These are phyloP conservation scores for Entonaema liquescens DNA, from an alignment of 495 filamentous ascomycete genomes.

Conservation along the genomic window DNA sequence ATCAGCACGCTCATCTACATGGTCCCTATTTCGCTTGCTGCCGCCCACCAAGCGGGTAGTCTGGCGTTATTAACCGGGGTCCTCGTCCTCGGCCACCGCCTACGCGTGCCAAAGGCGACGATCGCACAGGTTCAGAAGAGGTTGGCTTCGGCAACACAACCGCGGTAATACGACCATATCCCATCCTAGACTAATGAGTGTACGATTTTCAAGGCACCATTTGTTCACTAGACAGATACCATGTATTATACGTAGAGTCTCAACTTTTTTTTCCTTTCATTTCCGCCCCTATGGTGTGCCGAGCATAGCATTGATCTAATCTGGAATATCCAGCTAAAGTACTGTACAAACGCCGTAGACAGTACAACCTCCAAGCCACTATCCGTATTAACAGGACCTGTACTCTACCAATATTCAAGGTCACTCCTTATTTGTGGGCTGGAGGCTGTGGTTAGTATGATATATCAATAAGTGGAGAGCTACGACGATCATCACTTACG, in stretches of 20 bases:
- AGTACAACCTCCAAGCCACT: background rate
- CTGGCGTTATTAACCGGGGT: constrained; percentile 85
- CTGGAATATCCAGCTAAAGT: constrained; percentile 14
- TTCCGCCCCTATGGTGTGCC: constrained; percentile 6
- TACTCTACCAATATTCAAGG: background rate
- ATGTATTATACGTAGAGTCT: constrained; percentile 34
- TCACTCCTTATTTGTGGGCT: constrained; percentile 32
- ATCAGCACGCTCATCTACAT: constrained; percentile 92
- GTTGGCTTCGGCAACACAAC: constrained; percentile 28
- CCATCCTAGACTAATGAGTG: background rate
- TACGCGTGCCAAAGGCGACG: constrained; percentile 59
- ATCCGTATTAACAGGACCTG: background rate
- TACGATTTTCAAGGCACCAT: constrained; percentile 5
- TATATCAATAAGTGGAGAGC: background rate
- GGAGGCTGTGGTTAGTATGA: constrained; percentile 1
- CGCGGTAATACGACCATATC: constrained; percentile 8
- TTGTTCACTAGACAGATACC: constrained; percentile 26
- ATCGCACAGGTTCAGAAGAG: constrained; percentile 56
- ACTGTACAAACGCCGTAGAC: constrained; percentile 29
- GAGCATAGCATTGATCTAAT: constrained; percentile 4
- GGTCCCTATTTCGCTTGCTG: constrained; percentile 86
- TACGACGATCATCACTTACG: constrained; percentile 16
- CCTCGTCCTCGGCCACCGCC: constrained; percentile 73
- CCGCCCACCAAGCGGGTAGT: constrained; percentile 91
- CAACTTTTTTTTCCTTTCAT: constrained; percentile 11